These are phyloP conservation scores for Lodderomyces orthopsilosis DNA, from an alignment of 1,139 yeast species.

Conservation along the genomic window DNA sequence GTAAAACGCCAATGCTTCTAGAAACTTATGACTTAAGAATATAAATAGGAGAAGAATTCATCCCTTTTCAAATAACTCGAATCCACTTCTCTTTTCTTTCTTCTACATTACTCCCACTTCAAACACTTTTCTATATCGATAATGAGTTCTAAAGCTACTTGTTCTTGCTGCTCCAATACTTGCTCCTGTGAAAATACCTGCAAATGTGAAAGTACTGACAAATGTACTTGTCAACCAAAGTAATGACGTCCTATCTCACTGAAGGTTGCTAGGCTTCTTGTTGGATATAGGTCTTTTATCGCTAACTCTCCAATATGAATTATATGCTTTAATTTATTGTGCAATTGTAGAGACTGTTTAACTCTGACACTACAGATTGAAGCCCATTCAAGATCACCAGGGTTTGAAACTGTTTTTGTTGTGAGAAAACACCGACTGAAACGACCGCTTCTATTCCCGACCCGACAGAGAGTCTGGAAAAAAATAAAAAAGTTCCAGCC, in stretches of 20 bases:
- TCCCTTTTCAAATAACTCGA: background rate
- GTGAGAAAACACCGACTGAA: too few species aligned
- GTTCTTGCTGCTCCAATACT: slow-evolving; percentile 3
- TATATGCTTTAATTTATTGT: too few species aligned
- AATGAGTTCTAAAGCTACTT: slow-evolving; percentile 5
- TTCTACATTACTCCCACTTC: background rate
- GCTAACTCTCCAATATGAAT: background rate
- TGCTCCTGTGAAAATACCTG: slow-evolving; percentile 4
- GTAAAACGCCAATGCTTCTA: too few species aligned
- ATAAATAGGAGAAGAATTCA: background rate
- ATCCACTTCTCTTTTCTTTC: background rate
- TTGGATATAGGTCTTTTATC: background rate
- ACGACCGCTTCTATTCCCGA: too few species aligned
- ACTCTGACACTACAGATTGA: too few species aligned
- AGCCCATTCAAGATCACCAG: too few species aligned
- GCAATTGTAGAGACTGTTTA: background rate
- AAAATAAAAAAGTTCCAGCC: too few species aligned
- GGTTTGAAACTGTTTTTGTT: too few species aligned
- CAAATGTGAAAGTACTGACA: slow-evolving; percentile 4
- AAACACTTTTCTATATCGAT: too few species aligned
- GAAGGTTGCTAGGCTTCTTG: background rate
- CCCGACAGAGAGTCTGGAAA: too few species aligned
- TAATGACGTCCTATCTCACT: background rate
- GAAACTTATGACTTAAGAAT: too few species aligned
- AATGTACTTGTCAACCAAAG: slow-evolving; percentile 6